Base-by-base conservation (phyloP, 2,329 filamentous ascomycete genomes). In the Fusarium clavum region DNA sequence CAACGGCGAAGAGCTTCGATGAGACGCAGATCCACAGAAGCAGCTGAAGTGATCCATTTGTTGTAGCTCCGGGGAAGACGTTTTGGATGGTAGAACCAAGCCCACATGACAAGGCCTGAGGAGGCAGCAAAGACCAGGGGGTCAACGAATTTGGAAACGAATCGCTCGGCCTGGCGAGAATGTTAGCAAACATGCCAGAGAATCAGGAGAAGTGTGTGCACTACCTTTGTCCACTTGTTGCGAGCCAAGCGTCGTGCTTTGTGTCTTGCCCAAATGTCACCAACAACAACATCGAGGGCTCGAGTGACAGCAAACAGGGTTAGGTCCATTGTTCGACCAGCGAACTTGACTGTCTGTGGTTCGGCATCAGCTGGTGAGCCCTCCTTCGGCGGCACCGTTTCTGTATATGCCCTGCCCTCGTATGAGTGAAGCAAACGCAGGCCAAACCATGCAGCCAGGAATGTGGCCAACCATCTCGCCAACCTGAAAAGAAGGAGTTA, bases 71-170 rank as follows among this genome's bases (percentile, higher is more conserved):
- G 85, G 4, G 94, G 94, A 3, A 97, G 85, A 22, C 88, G 85
- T 38, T 88, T 84, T 0, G 93, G 92, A 12, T 84, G 79, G 81
- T 95, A 97, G 77, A 97, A 91, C 92, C 92, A 97, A 20, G 92
- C 87, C 91, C 92, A 95, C 94, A 97, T 97, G 71, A 97, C 90
- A 40, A 93, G 81, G 24, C 90, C 91, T 41, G 88, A 90, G 22
- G 92, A 94, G 34, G 86, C 79, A 46, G 91, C 88, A 78, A 97
- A 97, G 20, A 94, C 81, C 8, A 87, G 80, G 6, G 92, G 87
- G 75, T 95, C 91, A n/a, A 88, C 73, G 43, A 80, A 72, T 8
- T 69, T 75, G 34, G 81, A 81, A 25, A 82, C 64, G 41, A 79
- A 63, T 49, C 79, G 68, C 57, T 82, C 79, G 18, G 64, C 45